Percentiles rank a stretch among this genome's conserved stretches.
phyloP scores from a whole-genome alignment of 108 stramenopile species.

The Cyclostephanos tholiformis region DNA sequence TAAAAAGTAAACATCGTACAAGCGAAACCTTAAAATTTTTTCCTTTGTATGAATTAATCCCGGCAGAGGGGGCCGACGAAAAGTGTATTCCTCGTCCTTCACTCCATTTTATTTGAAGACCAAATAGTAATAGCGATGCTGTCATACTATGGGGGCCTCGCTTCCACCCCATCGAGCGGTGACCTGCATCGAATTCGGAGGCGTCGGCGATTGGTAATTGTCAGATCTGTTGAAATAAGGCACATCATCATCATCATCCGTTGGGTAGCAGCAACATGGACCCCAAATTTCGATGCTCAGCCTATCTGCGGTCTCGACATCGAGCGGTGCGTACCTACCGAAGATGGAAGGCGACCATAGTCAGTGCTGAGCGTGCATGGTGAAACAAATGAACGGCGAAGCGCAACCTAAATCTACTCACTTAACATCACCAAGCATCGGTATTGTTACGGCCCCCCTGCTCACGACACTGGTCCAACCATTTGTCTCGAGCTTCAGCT shows the following conservation, averaged over 20 bases:
- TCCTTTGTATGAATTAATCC: neutral
- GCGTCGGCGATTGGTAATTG: constrained; percentile 42
- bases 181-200: constrained; percentile 37
- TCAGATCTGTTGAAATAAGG: constrained; percentile 21
- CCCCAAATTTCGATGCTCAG: constrained; percentile 53
- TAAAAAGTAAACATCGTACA: neutral
- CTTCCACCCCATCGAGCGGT: constrained; percentile 43
- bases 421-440: constrained; percentile 91
- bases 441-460: constrained; percentile 73
- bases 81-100: no score
- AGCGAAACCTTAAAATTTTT: neutral
- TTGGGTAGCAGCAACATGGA: constrained; percentile 72
- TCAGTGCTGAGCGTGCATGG: neutral
- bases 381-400: neutral
- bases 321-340: constrained; percentile 63
- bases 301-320: constrained; percentile 42
- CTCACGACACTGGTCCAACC: constrained; percentile 86
- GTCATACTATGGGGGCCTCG: constrained; percentile 44
- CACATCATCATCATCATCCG: constrained; percentile 71
- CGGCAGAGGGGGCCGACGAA: no score
- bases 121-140: neutral
- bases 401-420: constrained; percentile 27
- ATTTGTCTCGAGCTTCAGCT: constrained; percentile 62
- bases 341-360: constrained; percentile 2
- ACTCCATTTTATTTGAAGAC: no score